A percentile compares a stretch with the other conserved stretches of the same genome.
Evolutionary conservation across 1,284 basidiomycete species (phyloP).

Genomic region (Apiotrichum gracile): DNA sequence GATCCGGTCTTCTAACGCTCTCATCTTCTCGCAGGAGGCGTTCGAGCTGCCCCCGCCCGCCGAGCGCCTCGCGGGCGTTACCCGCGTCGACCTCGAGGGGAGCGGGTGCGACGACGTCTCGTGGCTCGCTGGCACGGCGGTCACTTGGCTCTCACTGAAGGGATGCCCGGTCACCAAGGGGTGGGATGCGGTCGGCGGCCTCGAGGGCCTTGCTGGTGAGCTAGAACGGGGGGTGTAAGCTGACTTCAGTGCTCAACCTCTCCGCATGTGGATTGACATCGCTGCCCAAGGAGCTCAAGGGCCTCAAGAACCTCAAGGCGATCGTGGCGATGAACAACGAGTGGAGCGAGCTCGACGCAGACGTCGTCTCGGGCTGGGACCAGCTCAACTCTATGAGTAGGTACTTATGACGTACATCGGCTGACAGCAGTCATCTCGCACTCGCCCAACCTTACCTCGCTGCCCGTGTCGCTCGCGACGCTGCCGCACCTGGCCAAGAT

Average conservation of each 20-base stretch:
- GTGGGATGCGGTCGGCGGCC: constrained; percentile 34
- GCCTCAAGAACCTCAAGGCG: constrained; percentile 36
- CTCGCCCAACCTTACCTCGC: constrained; percentile 32
- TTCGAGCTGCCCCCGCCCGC: constrained; percentile 31
- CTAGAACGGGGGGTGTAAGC: neutral
- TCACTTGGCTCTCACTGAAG: constrained; percentile 40
- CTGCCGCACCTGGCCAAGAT: constrained; percentile 38
- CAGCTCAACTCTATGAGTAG: constrained; percentile 42
- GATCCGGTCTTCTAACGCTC: constrained; percentile 30
- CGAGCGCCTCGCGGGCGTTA: constrained; percentile 25
- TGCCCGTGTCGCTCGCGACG: constrained; percentile 22
- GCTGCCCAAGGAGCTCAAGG: constrained; percentile 22
- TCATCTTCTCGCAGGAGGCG: constrained; percentile 29
- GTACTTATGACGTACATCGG: constrained; percentile 1
- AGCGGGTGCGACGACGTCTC: constrained; percentile 31
- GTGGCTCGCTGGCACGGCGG: constrained; percentile 28
- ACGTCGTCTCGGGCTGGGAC: constrained; percentile 29
- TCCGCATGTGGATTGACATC: constrained; percentile 27
- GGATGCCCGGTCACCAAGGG: constrained; percentile 31
- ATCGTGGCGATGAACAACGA: constrained; percentile 42
- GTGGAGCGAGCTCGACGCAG: constrained; percentile 29
- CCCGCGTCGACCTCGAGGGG: constrained; percentile 35
- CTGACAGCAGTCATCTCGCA: constrained; percentile 36
- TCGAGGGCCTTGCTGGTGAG: constrained; percentile 35
- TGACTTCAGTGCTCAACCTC: constrained; percentile 37